A percentile compares a stretch with the other conserved stretches of the same genome.
These are phyloP conservation scores for Benincasa hispida DNA, from an alignment of 306 rosid genomes.

Conservation along the genomic window DNA sequence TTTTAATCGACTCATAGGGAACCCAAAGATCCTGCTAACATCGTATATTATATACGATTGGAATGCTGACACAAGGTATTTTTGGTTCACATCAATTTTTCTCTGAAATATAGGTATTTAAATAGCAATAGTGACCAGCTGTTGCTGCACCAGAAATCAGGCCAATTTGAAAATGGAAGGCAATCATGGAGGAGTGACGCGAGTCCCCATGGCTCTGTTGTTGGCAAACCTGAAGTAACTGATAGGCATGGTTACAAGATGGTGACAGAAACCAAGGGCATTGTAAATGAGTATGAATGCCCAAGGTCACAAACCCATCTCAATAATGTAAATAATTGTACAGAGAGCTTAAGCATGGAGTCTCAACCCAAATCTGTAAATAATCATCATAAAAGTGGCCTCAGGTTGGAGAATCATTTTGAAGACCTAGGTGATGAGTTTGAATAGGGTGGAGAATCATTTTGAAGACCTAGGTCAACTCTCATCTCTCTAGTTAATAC, in stretches of 20 bases:
- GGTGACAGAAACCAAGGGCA: constrained; percentile 26
- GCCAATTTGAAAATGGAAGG: constrained; percentile 32
- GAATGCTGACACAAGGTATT: too few relatives aligned
- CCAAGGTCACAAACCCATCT: constrained; percentile 37
- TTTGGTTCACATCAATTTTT: background rate
- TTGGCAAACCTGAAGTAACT: constrained; percentile 27
- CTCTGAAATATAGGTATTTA: background rate
- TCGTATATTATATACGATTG: background rate
- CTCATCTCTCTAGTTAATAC: background rate
- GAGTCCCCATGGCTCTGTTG: constrained; percentile 25
- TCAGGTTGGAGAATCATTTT: constrained; percentile 61
- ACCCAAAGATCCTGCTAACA: background rate
- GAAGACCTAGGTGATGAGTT: constrained; percentile 33
- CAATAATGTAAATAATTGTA: constrained; percentile 68
- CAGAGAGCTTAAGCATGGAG: constrained; percentile 49
- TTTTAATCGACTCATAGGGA: background rate
- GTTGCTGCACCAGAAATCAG: constrained; percentile 27
- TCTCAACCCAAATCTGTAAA: constrained; percentile 78
- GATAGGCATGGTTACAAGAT: constrained; percentile 27
- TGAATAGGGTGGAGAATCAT: constrained; percentile 36
- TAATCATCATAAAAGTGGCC: constrained; percentile 46
- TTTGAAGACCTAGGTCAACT: background rate
- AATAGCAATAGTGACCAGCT: background rate
- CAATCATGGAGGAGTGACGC: constrained; percentile 26
- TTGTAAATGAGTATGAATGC: constrained; percentile 56